These are phyloP conservation scores for Pilobolus umbonatus DNA, from an alignment of 192 early-diverging fungal genomes.

Conservation along the genomic window DNA sequence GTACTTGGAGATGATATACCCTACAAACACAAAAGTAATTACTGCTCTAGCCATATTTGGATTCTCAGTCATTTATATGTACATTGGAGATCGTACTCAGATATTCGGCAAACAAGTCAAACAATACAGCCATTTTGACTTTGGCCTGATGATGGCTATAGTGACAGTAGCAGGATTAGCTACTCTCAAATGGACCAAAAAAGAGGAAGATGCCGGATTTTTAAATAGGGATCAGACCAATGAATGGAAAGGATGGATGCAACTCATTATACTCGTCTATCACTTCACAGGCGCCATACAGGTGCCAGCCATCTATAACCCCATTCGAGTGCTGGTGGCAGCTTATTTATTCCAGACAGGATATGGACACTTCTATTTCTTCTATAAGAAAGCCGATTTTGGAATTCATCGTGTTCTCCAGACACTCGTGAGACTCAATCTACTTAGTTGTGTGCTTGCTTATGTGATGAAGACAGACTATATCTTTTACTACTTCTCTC, in stretches of 20 bases:
- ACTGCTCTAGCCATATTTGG: constrained; percentile 50
- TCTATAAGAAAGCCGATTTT: constrained; percentile 66
- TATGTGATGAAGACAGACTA: constrained; percentile 66
- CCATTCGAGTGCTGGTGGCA: constrained; percentile 69
- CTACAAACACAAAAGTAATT: constrained; percentile 40
- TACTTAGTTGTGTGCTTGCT: constrained; percentile 58
- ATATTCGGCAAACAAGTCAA: constrained; percentile 67
- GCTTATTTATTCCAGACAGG: constrained; percentile 81
- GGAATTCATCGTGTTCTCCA: constrained; percentile 56
- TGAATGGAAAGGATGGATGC: constrained; percentile 91
- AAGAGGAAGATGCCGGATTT: constrained; percentile 49
- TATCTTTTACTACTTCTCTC: constrained; percentile 79
- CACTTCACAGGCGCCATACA: constrained; percentile 66
- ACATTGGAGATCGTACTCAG: constrained; percentile 62
- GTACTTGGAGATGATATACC: neutral
- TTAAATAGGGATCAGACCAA: constrained; percentile 76
- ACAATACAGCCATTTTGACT: constrained; percentile 41
- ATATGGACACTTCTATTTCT: constrained; percentile 74
- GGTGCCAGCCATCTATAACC: constrained; percentile 61
- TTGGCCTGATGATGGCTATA: constrained; percentile 39
- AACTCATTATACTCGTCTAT: constrained; percentile 64
- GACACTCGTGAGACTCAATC: constrained; percentile 62
- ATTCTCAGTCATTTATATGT: constrained; percentile 53
- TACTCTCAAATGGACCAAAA: constrained; percentile 39
- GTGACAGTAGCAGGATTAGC: constrained; percentile 40